Evolutionary conservation across 345 rosid species (phyloP).

Genomic region (Gossypium mustelinum): DNA sequence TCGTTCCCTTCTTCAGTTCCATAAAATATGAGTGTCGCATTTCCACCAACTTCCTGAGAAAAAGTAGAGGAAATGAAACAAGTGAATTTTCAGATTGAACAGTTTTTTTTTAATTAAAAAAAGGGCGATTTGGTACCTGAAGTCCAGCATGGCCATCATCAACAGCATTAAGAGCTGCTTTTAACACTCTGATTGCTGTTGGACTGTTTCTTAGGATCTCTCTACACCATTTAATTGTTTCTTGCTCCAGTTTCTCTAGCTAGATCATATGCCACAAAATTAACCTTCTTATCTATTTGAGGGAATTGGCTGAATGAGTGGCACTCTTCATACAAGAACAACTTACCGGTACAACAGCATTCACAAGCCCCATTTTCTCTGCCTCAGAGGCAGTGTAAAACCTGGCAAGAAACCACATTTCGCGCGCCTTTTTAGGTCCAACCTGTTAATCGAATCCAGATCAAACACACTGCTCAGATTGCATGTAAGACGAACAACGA

Average conservation of each 20-base stretch:
- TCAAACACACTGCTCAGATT: neutral
- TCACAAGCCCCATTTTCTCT: constrained; percentile 92
- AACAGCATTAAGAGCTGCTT: constrained; percentile 86
- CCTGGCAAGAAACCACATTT: constrained; percentile 89
- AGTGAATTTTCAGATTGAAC: neutral
- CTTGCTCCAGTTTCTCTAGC: constrained; percentile 76
- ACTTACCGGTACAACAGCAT: constrained; percentile 79
- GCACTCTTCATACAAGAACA: constrained; percentile 17
- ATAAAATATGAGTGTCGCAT: constrained; percentile 83
- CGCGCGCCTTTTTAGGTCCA: constrained; percentile 94
- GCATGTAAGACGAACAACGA: neutral
- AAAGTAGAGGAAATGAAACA: neutral
- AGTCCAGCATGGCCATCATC: constrained; percentile 96
- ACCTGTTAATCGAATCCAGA: constrained; percentile 37
- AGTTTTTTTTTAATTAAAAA: neutral
- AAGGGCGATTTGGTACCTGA: constrained; percentile 39
- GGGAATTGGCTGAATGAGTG: neutral
- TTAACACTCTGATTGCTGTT: constrained; percentile 83
- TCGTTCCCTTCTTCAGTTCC: constrained; percentile 80
- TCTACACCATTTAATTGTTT: constrained; percentile 88
- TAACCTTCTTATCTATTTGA: neutral
- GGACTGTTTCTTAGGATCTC: constrained; percentile 88
- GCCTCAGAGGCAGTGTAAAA: constrained; percentile 89
- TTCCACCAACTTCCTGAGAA: constrained; percentile 75
- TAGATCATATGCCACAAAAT: constrained; percentile 21